Evolutionary conservation across 176 grass and related monocot species (phyloP), one percentile per base, ranked within the genome.

Genomic region (Aegilops bicornis): DNA sequence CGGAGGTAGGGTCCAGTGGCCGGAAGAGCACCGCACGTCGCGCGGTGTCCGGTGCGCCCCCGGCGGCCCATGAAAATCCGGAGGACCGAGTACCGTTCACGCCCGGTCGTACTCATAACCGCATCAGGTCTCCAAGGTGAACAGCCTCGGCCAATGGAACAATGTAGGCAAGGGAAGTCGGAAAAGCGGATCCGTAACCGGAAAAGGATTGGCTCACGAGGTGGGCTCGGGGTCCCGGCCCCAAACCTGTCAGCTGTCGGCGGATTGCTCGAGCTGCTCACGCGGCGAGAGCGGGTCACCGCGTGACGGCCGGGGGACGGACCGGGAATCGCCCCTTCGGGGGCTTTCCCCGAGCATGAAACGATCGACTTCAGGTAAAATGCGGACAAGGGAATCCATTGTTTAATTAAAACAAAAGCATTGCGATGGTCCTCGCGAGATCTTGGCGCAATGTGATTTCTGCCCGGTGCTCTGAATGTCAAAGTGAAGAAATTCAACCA

Each of bases 111-210:
- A 88, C 90, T 88, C 90, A 91, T 91, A 88, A 91, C 82, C 82
- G 90, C 90, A 86, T 91, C 78, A 91, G 82, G 90, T 92, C 86
- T 86, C 86, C 86, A 92, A 92, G 90, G 86, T 92, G 90, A 89
- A 91, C 89, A 88, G 30, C 86, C 86, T 91, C 77, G 86, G 86
- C 82, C 90, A 73, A 73, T 73, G 87, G 87, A 91, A 91, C 70
- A 91, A 95, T 88, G 87, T 95, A 92, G 87, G 90, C 88, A 95
- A 95, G 87, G 85, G 87, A 95, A 95, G 93, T 95, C 82, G 82
- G 84, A 90, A 92, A 95, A 91, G 92, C 33, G 73, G 93, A 95
- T 95, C 90, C 89, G 84, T 94, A 94, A 91, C 92, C 25, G 25
- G 25, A n/a, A n/a, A n/a, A n/a, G n/a, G n/a, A n/a, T n/a, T n/a